Base-by-base conservation (phyloP, 257 asterid genomes). In the Nicotiana undulata region DNA sequence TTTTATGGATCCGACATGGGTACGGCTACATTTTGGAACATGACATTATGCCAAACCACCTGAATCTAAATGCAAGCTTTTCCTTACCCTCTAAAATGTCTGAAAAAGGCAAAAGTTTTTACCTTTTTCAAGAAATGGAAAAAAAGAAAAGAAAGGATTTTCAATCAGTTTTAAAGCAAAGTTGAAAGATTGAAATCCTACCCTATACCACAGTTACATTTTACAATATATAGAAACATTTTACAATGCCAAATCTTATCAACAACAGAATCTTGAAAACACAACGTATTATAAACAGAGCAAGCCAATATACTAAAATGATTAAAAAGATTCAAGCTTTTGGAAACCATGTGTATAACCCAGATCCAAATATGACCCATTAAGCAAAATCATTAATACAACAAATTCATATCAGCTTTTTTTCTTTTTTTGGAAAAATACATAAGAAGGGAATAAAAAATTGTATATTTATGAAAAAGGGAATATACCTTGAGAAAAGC, bases 401-500 rank as follows among this genome's bases (percentile, higher is more conserved):
- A 52, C 44, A 63, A 53, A 60, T 60, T n/a, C 51, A 61, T 13
- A 68, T 44, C 55, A 24, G 20, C 53, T 22, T n/a, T 34, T 8
- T 1, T 58, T 16, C 53, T 22, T n/a, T 34, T 8, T 1, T 58
- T 16, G 5, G 5, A 68, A 17, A 37, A 20, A 26, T 26, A 37
- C 74, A 64, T 64, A 40, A 75, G 49, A 17, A 22, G 3, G 0
- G 12, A 12, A 68, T 13, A 6, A 46, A 49, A 9, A 18, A 9
- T 1, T 51, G 1, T 12, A 3, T 51, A 51, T 13, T 51, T 51
- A 51, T 51, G 56, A 15, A 22, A 59, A 56, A 3, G 51, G 12
- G 20, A n/a, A 37, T 5, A 11, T 84, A 92, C 97, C 97, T 92
- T 90, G 81, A 87, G 85, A 85, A 86, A 88, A 26, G 75, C 75